Evolutionary conservation across 768 basidiomycete genomes (phyloP), one percentile per base, ranked within the genome.

Genomic region (Boletus pseudo-olivaceus): DNA sequence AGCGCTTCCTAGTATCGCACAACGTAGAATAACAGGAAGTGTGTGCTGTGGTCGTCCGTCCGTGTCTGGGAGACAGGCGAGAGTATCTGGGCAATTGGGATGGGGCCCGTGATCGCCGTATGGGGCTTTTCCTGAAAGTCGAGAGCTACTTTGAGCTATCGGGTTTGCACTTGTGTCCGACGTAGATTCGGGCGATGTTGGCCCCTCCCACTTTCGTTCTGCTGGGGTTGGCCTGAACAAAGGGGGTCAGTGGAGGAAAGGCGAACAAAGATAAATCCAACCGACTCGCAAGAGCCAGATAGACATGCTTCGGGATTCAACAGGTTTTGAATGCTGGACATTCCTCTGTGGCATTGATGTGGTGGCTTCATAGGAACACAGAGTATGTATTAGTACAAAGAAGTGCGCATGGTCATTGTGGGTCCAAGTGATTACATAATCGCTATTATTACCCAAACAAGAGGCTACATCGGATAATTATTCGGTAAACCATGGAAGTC

Each of bases 11-110:
- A 92, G 74, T 62, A 92, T 92, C 27, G 90, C 87, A 62, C 90
- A 92, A 30, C 90, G 84, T 47, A 92, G 76, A 67, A 92, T 92
- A 54, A 91, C 85, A 23, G 90, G 90, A 41, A 92, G 81, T 11
- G 90, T 91, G 62, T 92, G 89, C 60, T 90, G 88, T 49, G 90
- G 90, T 58, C 88, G 76, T 41, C 83, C 87, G 55, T 83, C 80
- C 33, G 89, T 89, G 67, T 92, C 85, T 35, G 87, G 88, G 41
- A 91, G 78, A 71, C 90, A 91, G 35, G 78, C 79, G 20, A 92
- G 77, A 47, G 84, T 84, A 67, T 90, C 84, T 32, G 90, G 90
- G 61, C 90, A 92, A 63, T 88, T 80, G 20, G 82, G 82, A 64
- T 92, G 90, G n/a, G 78, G 68, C 58, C 76, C 76, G 67, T 88